A percentile compares a stretch with the other conserved stretches of the same genome.
These are phyloP conservation scores for Coniosporium apollinis DNA, from an alignment of 495 filamentous ascomycete species.

Conservation along the genomic window DNA sequence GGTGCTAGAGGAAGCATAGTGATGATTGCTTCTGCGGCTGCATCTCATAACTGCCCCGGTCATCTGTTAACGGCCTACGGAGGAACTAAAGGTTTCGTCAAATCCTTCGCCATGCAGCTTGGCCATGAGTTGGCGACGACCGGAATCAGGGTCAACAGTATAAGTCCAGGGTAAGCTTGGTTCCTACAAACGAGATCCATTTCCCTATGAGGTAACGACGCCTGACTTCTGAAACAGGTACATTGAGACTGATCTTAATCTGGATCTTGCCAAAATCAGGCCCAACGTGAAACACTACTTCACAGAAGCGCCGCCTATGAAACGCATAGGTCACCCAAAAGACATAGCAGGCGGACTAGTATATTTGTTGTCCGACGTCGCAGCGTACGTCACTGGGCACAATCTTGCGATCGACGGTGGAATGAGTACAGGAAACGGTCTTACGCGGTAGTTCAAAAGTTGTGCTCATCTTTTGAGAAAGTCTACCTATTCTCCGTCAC, in stretches of 20 bases:
- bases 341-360: neutral
- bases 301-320: neutral
- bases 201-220: neutral
- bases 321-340: neutral
- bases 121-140: neutral
- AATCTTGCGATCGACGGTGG: constrained; percentile 1
- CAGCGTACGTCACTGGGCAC: neutral
- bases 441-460: too few species aligned
- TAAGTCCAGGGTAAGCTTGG: constrained; percentile 1
- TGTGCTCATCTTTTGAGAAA: too few species aligned
- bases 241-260: constrained; percentile 1
- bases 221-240: neutral
- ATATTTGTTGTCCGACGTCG: neutral
- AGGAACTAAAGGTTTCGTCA: neutral
- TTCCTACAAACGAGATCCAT: neutral
- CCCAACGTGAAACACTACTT: neutral
- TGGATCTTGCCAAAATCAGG: neutral
- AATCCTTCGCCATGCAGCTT: neutral
- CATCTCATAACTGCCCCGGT: neutral
- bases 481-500: too few species aligned
- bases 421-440: constrained; percentile 1
- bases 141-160: neutral
- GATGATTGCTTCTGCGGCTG: neutral
- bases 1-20: too few species aligned
- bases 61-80: neutral